Evolutionary conservation across 2,329 filamentous ascomycete genomes (phyloP).

Genomic region (Neofusicoccum kwambonambiense): DNA sequence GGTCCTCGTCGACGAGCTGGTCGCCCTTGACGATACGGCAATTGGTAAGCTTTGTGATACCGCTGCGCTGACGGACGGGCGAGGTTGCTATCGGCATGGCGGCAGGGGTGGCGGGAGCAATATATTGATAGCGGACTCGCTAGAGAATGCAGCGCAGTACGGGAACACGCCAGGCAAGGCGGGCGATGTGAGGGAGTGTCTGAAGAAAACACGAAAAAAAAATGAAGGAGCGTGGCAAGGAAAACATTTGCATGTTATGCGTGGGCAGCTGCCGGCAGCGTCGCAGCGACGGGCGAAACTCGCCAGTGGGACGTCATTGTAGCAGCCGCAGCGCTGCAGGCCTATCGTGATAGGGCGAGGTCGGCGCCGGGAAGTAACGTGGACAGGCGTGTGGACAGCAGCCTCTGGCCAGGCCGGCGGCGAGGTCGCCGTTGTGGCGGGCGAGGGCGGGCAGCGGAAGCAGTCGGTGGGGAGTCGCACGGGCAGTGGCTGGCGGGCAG

Average conservation of each 20-base stretch:
- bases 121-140: neutral
- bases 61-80: slow-evolving; percentile 26
- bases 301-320: slow-evolving; percentile 10
- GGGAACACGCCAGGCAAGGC: no score
- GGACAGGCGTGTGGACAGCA: neutral
- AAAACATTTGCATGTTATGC: neutral
- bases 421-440: neutral
- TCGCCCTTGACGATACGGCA: slow-evolving; percentile 72
- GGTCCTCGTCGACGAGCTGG: slow-evolving; percentile 68
- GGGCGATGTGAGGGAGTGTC: neutral
- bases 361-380: slow-evolving; percentile 12
- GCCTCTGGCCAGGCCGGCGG: neutral
- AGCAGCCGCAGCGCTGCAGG: neutral
- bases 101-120: neutral
- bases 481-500: no score
- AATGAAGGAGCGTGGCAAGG: slow-evolving; percentile 1
- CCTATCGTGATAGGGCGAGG: slow-evolving; percentile 7
- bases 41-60: slow-evolving; percentile 85
- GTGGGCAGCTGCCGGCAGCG: neutral
- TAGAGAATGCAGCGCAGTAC: neutral
- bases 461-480: neutral
- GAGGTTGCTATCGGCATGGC: slow-evolving; percentile 38
- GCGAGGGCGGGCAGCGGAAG: neutral
- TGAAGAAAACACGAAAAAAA: neutral
- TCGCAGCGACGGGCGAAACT: slow-evolving; percentile 8